These are phyloP conservation scores for Dictyostelium discoideum DNA, from an alignment of 78 protist genomes.

Conservation along the genomic window DNA sequence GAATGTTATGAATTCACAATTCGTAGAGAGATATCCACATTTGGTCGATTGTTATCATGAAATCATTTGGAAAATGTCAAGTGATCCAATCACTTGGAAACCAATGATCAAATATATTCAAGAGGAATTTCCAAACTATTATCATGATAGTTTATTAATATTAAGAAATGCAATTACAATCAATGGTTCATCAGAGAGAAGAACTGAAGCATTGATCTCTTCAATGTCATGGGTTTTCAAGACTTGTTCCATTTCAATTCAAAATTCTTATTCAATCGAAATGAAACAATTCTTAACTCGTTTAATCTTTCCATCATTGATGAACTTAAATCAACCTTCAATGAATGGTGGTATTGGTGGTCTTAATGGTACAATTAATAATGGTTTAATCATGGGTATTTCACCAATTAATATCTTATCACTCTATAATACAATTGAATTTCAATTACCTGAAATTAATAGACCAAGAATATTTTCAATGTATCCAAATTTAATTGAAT, in stretches of 20 bases:
- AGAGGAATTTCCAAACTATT: neutral
- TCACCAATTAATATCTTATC: conserved; percentile 24
- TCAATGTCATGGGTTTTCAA: conserved; percentile 48
- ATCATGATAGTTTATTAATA: neutral
- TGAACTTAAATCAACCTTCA: neutral
- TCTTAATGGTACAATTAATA: neutral
- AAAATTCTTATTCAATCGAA: neutral
- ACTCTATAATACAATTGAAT: conserved; percentile 43
- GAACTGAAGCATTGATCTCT: conserved; percentile 20
- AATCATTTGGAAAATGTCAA: conserved; percentile 35
- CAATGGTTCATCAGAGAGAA: neutral
- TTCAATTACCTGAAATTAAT: conserved; percentile 14
- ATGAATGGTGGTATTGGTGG: neutral
- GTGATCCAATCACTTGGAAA: conserved; percentile 19
- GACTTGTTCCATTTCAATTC: conserved; percentile 28
- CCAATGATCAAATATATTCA: conserved; percentile 41
- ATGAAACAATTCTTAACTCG: conserved; percentile 18
- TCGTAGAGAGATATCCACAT: conserved; percentile 37
- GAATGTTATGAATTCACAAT: neutral
- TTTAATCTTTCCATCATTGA: neutral
- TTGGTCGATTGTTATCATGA: conserved; percentile 51
- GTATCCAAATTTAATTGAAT: conserved; percentile 4
- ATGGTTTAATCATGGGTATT: neutral
- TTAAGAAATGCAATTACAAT: neutral
- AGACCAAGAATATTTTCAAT: conserved; percentile 31